Evolutionary conservation across 164 flowering plant species (phyloP), one percentile per base, ranked within the genome.

Genomic region (Piper betle): DNA sequence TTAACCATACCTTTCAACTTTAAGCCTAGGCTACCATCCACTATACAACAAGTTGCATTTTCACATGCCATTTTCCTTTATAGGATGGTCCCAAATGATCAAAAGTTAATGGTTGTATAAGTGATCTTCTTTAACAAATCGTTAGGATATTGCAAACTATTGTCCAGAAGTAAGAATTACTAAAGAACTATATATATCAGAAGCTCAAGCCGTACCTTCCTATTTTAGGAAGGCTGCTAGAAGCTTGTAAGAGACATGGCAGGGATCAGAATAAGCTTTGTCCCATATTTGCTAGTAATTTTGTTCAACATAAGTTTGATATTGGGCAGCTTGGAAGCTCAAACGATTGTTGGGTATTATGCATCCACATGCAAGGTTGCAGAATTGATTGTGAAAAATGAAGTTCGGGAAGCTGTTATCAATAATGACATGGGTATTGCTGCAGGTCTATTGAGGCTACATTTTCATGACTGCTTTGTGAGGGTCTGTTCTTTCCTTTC

Each of bases 381-480:
- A 19, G 80, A 71, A 53, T 57, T 67, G 11, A 63, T 80, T 7
- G 60, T 72, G 0, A 73, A 69, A 10, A 56, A 70, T 37, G 73
- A 74, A 63, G 74, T 75, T 17, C 52, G 58, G 7, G 70, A 58
- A 4, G 78, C 60, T 1, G 61, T 74, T 37, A 20, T 52, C 4
- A n/a, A n/a, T n/a, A 55, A 25, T 9, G 71, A 75, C 39, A 66
- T 3, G n/a, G 75, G 78, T 8, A 37, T 75, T 2, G 77, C 75
- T 53, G 64, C 81, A 60, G 73, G 75, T 37, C 71, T 78, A 18
- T 19, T 82, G 7, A 74, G 84, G 62, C 64, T 82, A 75, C 84
- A 80, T 56, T 82, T 80, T 59, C 82, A 82, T 43, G 84, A 80
- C 37, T 82, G 82, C 64, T 80, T 80, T 59, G 76, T 79, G 18